A percentile compares a stretch with the other conserved stretches of the same genome.
phyloP scores from a whole-genome alignment of 2,329 filamentous ascomycete genomes.

The Trichophyton mentagrophytes region DNA sequence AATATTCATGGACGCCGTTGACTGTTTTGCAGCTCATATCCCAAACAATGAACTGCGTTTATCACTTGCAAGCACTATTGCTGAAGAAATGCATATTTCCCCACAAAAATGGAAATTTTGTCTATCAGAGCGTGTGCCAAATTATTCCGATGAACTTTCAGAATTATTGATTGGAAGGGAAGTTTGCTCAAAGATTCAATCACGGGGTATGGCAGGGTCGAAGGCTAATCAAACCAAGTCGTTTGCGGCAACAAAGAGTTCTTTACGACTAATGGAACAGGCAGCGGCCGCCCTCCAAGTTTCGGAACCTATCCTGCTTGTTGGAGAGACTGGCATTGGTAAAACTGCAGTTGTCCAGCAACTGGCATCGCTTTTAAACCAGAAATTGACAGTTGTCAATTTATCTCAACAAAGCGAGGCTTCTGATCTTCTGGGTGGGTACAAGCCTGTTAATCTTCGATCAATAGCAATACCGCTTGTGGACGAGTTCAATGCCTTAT shows the following conservation, averaged over 20 bases:
- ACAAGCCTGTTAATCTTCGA: constrained; percentile 87
- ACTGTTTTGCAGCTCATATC: constrained; percentile 78
- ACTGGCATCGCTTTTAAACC: constrained; percentile 67
- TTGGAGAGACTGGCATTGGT: constrained; percentile 97
- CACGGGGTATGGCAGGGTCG: constrained; percentile 23
- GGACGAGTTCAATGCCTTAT: constrained; percentile 86
- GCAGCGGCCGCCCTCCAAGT: constrained; percentile 70
- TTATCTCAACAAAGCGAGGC: constrained; percentile 96
- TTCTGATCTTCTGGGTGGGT: constrained; percentile 87
- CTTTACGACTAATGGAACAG: constrained; percentile 73
- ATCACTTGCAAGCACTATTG: constrained; percentile 49
- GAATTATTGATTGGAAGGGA: constrained; percentile 55
- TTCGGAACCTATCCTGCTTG: constrained; percentile 78
- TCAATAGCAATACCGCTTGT: constrained; percentile 79
- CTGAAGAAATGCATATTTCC: constrained; percentile 76
- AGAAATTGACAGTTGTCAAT: constrained; percentile 85
- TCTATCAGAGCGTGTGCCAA: constrained; percentile 58
- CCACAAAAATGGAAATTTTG: constrained; percentile 70
- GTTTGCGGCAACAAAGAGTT: constrained; percentile 82
- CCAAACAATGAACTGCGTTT: constrained; percentile 51
- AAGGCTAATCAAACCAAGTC: constrained; percentile 38
- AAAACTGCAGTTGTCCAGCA: constrained; percentile 97
- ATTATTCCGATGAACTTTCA: constrained; percentile 49
- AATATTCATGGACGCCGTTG: constrained; percentile 86
- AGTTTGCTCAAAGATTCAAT: constrained; percentile 45